Percentiles rank a stretch among this genome's conserved stretches.
These are phyloP conservation scores for Lentinula lateritia DNA, from an alignment of 768 basidiomycete genomes.

Conservation along the genomic window DNA sequence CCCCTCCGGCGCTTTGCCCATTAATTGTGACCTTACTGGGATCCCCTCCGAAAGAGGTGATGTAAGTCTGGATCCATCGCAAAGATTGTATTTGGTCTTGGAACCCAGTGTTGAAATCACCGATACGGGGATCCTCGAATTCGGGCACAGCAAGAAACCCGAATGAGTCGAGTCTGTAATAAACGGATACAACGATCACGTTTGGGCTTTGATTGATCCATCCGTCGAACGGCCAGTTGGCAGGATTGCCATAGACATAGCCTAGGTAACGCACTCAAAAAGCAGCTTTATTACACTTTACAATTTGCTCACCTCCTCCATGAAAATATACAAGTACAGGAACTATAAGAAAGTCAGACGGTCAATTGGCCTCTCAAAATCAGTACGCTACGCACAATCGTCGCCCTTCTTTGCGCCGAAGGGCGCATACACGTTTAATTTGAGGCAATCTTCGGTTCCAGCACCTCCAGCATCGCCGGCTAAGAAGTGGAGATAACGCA, in stretches of 20 bases:
- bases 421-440: slow-evolving; percentile 62
- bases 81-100: slow-evolving; percentile 45
- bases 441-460: slow-evolving; percentile 63
- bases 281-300: neutral
- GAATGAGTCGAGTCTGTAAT: slow-evolving; percentile 59
- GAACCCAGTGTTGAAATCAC: slow-evolving; percentile 51
- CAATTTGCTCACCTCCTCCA: slow-evolving; percentile 31
- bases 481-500: slow-evolving; percentile 13
- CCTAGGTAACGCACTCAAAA: slow-evolving; percentile 22
- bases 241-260: slow-evolving; percentile 55
- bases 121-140: slow-evolving; percentile 30
- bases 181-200: slow-evolving; percentile 59
- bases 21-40: slow-evolving; percentile 40
- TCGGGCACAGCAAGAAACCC: slow-evolving; percentile 56
- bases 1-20: slow-evolving; percentile 55
- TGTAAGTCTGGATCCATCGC: slow-evolving; percentile 31
- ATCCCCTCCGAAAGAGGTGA: slow-evolving; percentile 34
- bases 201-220: slow-evolving; percentile 62
- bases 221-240: slow-evolving; percentile 60
- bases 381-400: slow-evolving; percentile 31
- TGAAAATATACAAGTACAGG: slow-evolving; percentile 44
- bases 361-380: neutral
- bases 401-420: slow-evolving; percentile 37
- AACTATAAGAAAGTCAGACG: slow-evolving; percentile 14
- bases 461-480: slow-evolving; percentile 56